Percentiles rank a stretch among this genome's conserved stretches.
These are phyloP conservation scores for Isabelozyma heimii DNA, from an alignment of 805 yeast species.

Conservation along the genomic window DNA sequence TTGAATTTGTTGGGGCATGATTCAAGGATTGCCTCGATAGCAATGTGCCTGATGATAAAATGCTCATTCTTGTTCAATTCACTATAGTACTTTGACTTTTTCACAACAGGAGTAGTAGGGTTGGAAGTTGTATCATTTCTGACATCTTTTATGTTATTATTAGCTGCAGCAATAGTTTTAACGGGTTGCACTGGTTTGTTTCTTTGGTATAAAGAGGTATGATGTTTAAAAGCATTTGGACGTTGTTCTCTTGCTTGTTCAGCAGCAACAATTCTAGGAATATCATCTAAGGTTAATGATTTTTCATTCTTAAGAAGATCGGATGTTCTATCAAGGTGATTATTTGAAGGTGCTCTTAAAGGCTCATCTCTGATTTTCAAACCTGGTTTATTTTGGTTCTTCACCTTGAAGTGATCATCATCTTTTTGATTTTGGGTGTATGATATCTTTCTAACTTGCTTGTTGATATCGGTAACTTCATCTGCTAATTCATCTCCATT, in stretches of 20 bases:
- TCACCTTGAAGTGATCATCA: constrained; percentile 1
- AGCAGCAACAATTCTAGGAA: constrained; percentile 94
- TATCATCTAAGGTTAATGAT: constrained; percentile 89
- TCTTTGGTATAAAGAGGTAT: constrained; percentile 45
- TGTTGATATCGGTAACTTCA: constrained; percentile 6
- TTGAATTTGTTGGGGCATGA: constrained; percentile 19
- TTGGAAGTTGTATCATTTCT: not conserved
- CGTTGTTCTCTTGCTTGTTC: constrained; percentile 93
- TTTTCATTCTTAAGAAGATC: constrained; percentile 75
- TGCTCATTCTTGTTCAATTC: constrained; percentile 60
- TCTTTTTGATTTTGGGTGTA: constrained; percentile 20
- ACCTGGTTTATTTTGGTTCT: constrained; percentile 24
- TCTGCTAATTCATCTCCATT: constrained; percentile 13
- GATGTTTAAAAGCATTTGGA: constrained; percentile 89
- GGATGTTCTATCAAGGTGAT: constrained; percentile 58
- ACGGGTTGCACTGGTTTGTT: constrained; percentile 26
- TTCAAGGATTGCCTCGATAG: constrained; percentile 50
- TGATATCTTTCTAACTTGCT: constrained; percentile 18
- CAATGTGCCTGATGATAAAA: constrained; percentile 55
- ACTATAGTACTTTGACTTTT: constrained; percentile 53
- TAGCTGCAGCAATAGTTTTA: constrained; percentile 15
- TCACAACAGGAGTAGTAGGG: not conserved
- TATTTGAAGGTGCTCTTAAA: constrained; percentile 26
- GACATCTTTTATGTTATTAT: constrained; percentile 3
- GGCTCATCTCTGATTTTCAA: constrained; percentile 37